Conservation (phyloP, 2,329 filamentous ascomycete genomes). For the Ceratocystis alfenasii region DNA sequence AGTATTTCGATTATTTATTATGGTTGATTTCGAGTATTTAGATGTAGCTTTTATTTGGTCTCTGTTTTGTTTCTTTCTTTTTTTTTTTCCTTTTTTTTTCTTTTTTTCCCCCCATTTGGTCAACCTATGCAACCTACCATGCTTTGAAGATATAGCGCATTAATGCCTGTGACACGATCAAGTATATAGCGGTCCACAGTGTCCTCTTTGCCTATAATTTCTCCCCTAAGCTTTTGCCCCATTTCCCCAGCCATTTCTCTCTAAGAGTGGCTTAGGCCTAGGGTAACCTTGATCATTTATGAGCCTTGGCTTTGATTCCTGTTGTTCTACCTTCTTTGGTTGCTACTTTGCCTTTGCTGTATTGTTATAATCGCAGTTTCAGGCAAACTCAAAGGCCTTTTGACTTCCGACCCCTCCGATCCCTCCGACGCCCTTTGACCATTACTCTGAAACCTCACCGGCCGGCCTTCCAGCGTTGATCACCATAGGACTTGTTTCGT, state of each 20-base stretch:
- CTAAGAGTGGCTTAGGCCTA: too few species aligned
- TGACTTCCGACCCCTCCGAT: neutral
- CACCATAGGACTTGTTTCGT: conserved; percentile 21
- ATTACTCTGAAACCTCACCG: neutral
- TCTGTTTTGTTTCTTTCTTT: neutral
- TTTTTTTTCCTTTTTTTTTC: neutral
- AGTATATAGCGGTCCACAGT: too few species aligned
- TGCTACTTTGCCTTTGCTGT: too few species aligned
- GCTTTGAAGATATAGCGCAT: neutral
- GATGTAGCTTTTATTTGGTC: neutral
- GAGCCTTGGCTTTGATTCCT: too few species aligned
- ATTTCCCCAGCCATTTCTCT: neutral
- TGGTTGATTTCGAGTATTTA: neutral
- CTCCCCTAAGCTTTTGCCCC: neutral
- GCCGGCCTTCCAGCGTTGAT: conserved; percentile 13
- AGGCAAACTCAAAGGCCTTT: neutral
- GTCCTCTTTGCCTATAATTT: too few species aligned
- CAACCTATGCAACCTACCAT: neutral
- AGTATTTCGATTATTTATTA: neutral
- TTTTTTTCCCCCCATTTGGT: neutral
- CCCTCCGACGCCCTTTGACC: neutral
- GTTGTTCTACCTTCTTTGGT: too few species aligned
- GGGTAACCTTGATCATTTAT: too few species aligned
- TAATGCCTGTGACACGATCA: neutral
- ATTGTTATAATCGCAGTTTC: neutral